Conservation (phyloP, 805 yeast species). For the Saccharomycopsis sp. region DNA sequence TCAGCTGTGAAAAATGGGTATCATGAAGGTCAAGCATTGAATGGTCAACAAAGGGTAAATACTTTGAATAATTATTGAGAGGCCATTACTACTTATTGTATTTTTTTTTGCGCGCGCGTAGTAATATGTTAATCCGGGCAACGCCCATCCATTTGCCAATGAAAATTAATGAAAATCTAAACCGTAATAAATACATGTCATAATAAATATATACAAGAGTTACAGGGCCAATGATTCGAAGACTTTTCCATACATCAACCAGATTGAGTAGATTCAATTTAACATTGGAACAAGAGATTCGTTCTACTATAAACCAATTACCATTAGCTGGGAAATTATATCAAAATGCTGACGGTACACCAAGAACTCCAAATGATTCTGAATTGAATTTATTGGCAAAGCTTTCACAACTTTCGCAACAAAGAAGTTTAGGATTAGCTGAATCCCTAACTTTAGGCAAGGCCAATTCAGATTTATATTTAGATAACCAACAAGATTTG, state of each 20-base stretch:
- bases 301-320: conserved; percentile 51
- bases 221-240: conserved; percentile 1
- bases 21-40: too few species aligned
- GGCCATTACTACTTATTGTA: too few species aligned
- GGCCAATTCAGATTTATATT: conserved; percentile 47
- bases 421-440: conserved; percentile 44
- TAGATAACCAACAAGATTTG: conserved; percentile 57
- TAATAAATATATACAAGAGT: not conserved
- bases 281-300: conserved; percentile 53
- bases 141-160: not conserved
- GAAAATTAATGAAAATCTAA: conserved; percentile 1
- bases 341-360: conserved; percentile 69
- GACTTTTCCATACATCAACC: not conserved
- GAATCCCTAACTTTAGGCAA: conserved; percentile 43
- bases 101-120: too few species aligned
- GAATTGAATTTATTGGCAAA: conserved; percentile 71
- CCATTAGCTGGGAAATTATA: conserved; percentile 62
- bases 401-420: conserved; percentile 52
- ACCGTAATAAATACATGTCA: not conserved
- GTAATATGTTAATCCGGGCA: not conserved
- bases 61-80: too few species aligned
- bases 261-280: conserved; percentile 29
- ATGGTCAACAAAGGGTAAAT: too few species aligned
- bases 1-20: too few species aligned
- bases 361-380: conserved; percentile 58